phyloP scores from a whole-genome alignment of 129 eudicot genomes.

The Sambucus nigra region DNA sequence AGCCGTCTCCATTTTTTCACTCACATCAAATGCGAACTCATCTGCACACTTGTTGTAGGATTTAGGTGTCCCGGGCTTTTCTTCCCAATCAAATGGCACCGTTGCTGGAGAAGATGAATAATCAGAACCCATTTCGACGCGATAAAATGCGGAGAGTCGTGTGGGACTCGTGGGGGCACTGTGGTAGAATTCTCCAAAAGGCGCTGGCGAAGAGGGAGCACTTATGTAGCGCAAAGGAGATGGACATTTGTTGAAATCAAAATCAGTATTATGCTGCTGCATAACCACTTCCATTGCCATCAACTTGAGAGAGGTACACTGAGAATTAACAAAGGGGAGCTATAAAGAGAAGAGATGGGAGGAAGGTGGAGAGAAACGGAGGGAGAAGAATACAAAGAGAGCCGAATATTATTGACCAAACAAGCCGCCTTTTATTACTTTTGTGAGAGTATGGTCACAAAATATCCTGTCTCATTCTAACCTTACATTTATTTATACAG shows the following conservation, averaged over 20 bases:
- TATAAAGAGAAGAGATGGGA: background rate
- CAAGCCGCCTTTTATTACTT: slow-evolving; percentile 42
- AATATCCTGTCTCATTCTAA: background rate
- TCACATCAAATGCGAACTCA: slow-evolving; percentile 50
- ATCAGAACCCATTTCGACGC: background rate
- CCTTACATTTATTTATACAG: background rate
- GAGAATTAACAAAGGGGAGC: background rate
- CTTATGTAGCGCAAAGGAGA: slow-evolving; percentile 18
- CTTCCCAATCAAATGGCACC: slow-evolving; percentile 50
- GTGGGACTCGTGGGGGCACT: slow-evolving; percentile 73
- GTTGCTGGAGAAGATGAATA: slow-evolving; percentile 9
- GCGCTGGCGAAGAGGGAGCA: slow-evolving; percentile 34
- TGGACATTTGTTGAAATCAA: slow-evolving; percentile 38
- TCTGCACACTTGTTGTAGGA: slow-evolving; percentile 10
- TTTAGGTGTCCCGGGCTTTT: slow-evolving; percentile 36
- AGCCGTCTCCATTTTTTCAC: slow-evolving; percentile 24
- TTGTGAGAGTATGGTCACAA: background rate
- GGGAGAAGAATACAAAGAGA: background rate
- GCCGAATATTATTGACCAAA: slow-evolving; percentile 15
- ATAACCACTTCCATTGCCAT: slow-evolving; percentile 26
- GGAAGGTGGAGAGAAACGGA: background rate
- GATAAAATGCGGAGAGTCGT: slow-evolving; percentile 20
- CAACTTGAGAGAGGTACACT: background rate
- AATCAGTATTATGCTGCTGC: slow-evolving; percentile 28
- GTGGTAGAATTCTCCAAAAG: slow-evolving; percentile 31